Conservation (phyloP, 1,284 basidiomycete genomes). For the Anthracocystis panici-leucophaei region DNA sequence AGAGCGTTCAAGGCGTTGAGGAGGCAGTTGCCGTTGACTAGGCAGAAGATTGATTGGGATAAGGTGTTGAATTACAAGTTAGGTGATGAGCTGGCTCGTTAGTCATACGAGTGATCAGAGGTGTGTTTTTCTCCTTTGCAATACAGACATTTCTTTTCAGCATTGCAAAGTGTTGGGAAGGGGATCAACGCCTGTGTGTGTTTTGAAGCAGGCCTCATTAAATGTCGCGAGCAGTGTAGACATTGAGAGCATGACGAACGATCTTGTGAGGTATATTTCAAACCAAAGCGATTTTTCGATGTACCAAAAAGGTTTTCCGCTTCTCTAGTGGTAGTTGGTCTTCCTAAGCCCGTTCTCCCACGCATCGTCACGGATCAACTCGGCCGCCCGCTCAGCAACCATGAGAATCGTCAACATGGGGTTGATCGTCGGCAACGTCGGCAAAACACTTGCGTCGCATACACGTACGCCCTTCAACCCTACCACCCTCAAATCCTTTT, state of each 20-base stretch:
- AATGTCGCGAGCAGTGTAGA: no score
- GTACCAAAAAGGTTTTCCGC: no score
- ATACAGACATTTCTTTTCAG: no score
- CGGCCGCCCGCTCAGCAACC: constrained; percentile 68
- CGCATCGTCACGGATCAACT: constrained; percentile 63
- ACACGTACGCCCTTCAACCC: constrained; percentile 65
- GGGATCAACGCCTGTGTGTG: no score
- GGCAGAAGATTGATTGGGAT: constrained; percentile 69
- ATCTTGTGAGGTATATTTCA: constrained; percentile 5
- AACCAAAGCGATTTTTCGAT: not conserved
- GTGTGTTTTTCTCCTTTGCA: no score
- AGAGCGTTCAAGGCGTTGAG: constrained; percentile 63
- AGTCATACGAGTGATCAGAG: no score
- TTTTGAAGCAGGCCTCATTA: no score
- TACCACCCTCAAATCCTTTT: constrained; percentile 61
- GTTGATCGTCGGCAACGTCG: constrained; percentile 66
- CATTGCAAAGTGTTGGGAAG: no score
- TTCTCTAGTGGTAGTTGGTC: constrained; percentile 23
- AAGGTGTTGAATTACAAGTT: constrained; percentile 65
- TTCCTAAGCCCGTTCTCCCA: constrained; percentile 57
- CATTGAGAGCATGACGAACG: not conserved
- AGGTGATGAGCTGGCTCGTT: constrained; percentile 47
- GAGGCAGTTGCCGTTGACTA: constrained; percentile 64
- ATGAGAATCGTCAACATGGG: constrained; percentile 61
- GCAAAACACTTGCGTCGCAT: constrained; percentile 68